phyloP scores from a whole-genome alignment of 352 stramenopile genomes.

The Globisporangium takayamanum region DNA sequence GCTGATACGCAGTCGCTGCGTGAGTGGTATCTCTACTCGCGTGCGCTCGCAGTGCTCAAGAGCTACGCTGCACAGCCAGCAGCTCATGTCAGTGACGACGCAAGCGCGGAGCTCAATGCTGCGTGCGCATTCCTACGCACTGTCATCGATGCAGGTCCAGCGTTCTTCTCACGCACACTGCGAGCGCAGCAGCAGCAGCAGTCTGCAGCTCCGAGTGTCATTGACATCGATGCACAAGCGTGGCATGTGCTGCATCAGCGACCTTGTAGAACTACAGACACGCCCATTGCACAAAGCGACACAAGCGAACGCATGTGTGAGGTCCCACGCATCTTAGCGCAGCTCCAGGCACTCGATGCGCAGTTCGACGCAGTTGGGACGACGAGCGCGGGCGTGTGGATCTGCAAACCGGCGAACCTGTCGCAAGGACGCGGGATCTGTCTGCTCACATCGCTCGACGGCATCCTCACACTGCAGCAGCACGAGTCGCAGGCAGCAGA shows the following conservation, averaged over 20 bases:
- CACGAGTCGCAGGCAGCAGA: neutral
- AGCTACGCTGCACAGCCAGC: slow-evolving; percentile 5
- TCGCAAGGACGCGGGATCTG: slow-evolving; percentile 70
- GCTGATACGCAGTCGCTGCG: slow-evolving; percentile 16
- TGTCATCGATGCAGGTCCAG: neutral
- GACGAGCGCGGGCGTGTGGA: slow-evolving; percentile 51
- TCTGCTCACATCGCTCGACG: slow-evolving; percentile 32
- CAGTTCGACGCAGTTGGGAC: slow-evolving; percentile 33
- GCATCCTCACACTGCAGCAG: slow-evolving; percentile 18
- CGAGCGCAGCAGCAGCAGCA: neutral
- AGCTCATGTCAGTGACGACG: neutral
- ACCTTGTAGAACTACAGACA: neutral
- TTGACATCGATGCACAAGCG: slow-evolving; percentile 1
- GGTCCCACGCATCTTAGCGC: slow-evolving; percentile 11
- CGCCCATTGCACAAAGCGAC: neutral
- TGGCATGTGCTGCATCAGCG: slow-evolving; percentile 1
- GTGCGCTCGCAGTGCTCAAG: slow-evolving; percentile 36
- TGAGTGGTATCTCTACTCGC: slow-evolving; percentile 43
- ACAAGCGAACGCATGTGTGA: neutral
- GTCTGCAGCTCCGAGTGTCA: neutral
- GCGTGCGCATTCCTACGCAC: slow-evolving; percentile 4
- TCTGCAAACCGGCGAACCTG: slow-evolving; percentile 71
- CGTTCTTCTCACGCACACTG: slow-evolving; percentile 8
- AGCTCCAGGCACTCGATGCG: slow-evolving; percentile 24
- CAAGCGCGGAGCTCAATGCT: neutral